A percentile compares a stretch with the other conserved stretches of the same genome.
These are phyloP conservation scores for Pyricularia grisea DNA, from an alignment of 2,329 filamentous ascomycete species.

Conservation along the genomic window DNA sequence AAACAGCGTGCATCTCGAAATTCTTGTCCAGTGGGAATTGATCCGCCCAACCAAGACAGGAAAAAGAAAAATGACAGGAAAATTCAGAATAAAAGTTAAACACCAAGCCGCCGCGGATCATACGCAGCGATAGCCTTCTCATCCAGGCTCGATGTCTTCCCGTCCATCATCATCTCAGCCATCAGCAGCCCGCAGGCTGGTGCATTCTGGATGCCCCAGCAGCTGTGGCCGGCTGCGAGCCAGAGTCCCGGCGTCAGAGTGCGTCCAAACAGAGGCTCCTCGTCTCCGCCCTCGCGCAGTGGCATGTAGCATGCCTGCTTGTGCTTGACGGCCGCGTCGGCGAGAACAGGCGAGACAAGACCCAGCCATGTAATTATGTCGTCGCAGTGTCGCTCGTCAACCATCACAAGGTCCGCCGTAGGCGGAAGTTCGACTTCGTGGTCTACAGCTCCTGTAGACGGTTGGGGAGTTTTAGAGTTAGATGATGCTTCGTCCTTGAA, in stretches of 20 bases:
- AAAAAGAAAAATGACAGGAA: background rate
- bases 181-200: slow-evolving; percentile 78
- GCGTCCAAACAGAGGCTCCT: slow-evolving; percentile 66
- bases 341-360: slow-evolving; percentile 55
- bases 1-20: no score
- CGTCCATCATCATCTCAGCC: slow-evolving; percentile 71
- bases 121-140: slow-evolving; percentile 41
- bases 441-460: slow-evolving; percentile 60
- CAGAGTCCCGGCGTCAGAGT: slow-evolving; percentile 66
- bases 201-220: slow-evolving; percentile 97
- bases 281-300: slow-evolving; percentile 46
- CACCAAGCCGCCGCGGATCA: slow-evolving; percentile 47
- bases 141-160: slow-evolving; percentile 56
- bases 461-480: background rate
- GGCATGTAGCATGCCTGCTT: slow-evolving; percentile 93
- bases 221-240: slow-evolving; percentile 85
- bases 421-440: slow-evolving; percentile 63
- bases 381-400: slow-evolving; percentile 69
- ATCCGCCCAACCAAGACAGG: background rate
- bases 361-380: slow-evolving; percentile 75
- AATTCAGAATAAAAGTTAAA: background rate
- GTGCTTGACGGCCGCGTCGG: slow-evolving; percentile 58
- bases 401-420: slow-evolving; percentile 64
- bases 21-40: background rate
- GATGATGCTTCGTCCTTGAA: background rate